Evolutionary conservation across 768 basidiomycete genomes (phyloP).

Genomic region (Inosperma sp.): DNA sequence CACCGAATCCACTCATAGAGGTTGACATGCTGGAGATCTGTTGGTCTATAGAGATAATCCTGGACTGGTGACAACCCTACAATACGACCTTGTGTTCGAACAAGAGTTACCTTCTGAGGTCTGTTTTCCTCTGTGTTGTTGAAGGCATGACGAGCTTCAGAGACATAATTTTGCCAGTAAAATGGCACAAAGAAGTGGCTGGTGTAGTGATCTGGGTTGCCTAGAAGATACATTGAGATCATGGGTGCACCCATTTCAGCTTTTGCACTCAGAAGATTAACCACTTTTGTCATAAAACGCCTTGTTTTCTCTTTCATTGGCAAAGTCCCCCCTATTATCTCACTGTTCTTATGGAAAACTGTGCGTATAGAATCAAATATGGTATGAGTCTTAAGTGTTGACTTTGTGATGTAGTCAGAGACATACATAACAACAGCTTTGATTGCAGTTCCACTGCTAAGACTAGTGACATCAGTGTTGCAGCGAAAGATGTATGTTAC

Average conservation of each 20-base stretch:
- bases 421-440: conserved; percentile 37
- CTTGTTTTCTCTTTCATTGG: conserved; percentile 22
- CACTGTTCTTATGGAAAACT: conserved; percentile 24
- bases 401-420: conserved; percentile 43
- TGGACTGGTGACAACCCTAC: neutral
- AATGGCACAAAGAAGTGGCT: conserved; percentile 30
- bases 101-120: neutral
- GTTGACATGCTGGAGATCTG: neutral
- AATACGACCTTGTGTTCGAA: neutral
- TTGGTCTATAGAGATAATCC: conserved; percentile 2
- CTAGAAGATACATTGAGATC: conserved; percentile 31
- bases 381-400: conserved; percentile 33
- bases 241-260: conserved; percentile 37
- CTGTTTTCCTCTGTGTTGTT: neutral
- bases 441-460: conserved; percentile 38
- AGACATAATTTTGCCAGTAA: conserved; percentile 31
- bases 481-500: conserved; percentile 18
- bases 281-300: conserved; percentile 32
- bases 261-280: conserved; percentile 32
- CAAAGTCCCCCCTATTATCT: conserved; percentile 16
- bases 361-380: conserved; percentile 32
- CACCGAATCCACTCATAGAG: conserved; percentile 7
- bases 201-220: conserved; percentile 37
- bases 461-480: conserved; percentile 37
- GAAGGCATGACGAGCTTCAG: conserved; percentile 19